Percentiles rank a stretch among this genome's conserved stretches.
Conservation (phyloP, 2,329 filamentous ascomycete genomes). For the Aaosphaeria pasadenensis region DNA sequence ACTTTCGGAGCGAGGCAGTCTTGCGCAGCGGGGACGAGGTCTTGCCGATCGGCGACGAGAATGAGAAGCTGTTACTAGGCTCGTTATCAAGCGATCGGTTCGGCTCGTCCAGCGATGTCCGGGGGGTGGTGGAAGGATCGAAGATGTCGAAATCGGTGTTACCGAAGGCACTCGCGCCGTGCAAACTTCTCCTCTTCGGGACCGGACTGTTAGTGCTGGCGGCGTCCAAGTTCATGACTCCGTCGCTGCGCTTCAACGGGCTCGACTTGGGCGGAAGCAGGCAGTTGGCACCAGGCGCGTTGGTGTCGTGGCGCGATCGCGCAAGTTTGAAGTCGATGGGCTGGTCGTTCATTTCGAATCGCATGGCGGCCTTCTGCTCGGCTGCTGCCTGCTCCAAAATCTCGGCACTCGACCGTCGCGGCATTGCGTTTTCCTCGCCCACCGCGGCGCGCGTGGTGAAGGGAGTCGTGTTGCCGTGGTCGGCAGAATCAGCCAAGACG, state of each 20-base stretch:
- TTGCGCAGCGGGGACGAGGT: constrained; percentile 32
- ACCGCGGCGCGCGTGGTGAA: constrained; percentile 48
- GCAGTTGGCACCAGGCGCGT: constrained; percentile 44
- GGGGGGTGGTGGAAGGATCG: constrained; percentile 50
- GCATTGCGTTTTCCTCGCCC: constrained; percentile 45
- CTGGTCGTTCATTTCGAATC: constrained; percentile 40
- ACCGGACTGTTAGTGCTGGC: constrained; percentile 77
- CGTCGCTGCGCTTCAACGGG: constrained; percentile 88
- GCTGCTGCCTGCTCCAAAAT: constrained; percentile 34
- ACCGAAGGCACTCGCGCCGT: constrained; percentile 67
- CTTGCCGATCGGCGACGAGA: constrained; percentile 33
- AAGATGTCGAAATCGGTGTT: constrained; percentile 72
- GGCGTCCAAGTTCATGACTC: constrained; percentile 82
- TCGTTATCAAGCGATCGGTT: constrained; percentile 26
- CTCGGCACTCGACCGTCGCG: constrained; percentile 27
- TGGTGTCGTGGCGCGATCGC: constrained; percentile 46
- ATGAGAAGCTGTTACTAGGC: constrained; percentile 24
- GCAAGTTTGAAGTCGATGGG: constrained; percentile 49
- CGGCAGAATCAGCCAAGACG: constrained; percentile 66
- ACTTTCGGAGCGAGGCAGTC: constrained; percentile 76
- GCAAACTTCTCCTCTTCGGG: constrained; percentile 84
- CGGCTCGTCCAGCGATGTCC: constrained; percentile 17
- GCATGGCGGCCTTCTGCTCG: constrained; percentile 30
- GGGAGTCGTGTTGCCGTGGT: constrained; percentile 67
- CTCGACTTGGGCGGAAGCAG: constrained; percentile 63